These are phyloP conservation scores for Ganoderma boninense DNA, from an alignment of 1,284 basidiomycete species.

Conservation along the genomic window DNA sequence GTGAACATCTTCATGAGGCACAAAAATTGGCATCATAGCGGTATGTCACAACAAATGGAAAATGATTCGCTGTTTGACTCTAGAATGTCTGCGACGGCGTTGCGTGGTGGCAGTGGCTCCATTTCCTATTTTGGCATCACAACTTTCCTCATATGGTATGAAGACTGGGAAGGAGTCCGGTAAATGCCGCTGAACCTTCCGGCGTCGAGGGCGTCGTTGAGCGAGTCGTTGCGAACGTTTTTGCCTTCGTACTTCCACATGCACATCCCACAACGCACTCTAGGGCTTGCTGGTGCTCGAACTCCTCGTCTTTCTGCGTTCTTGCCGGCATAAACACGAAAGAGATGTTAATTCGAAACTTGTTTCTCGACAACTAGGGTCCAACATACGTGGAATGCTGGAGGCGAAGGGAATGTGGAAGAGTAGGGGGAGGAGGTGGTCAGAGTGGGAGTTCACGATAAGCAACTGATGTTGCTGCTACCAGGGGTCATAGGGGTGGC, in stretches of 20 bases:
- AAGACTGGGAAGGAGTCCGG: conserved; percentile 29
- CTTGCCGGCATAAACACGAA: too few relatives aligned
- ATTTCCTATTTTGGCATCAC: not conserved
- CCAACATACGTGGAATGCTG: too few relatives aligned
- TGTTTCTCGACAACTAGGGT: too few relatives aligned
- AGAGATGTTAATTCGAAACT: too few relatives aligned
- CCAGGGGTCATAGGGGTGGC: too few relatives aligned
- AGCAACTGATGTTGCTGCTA: not conserved
- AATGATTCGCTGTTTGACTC: too few relatives aligned
- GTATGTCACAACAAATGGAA: too few relatives aligned
- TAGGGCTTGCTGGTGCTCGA: not conserved
- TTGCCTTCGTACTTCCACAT: conserved; percentile 30
- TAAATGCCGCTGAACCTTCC: conserved; percentile 30
- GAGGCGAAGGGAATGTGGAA: too few relatives aligned
- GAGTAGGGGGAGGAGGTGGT: not conserved
- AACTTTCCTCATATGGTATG: conserved; percentile 2
- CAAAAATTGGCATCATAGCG: too few relatives aligned
- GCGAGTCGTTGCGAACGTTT: conserved; percentile 20
- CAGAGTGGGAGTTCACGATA: not conserved
- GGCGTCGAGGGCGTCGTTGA: conserved; percentile 28
- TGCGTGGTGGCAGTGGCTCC: not conserved
- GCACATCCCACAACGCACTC: conserved; percentile 8
- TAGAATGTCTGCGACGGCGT: too few relatives aligned
- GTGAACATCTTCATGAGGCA: too few relatives aligned
- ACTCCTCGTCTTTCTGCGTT: too few relatives aligned